Evolutionary conservation across 306 rosid species (phyloP), one percentile per base, ranked within the genome.

Genomic region (Abrus precatorius): DNA sequence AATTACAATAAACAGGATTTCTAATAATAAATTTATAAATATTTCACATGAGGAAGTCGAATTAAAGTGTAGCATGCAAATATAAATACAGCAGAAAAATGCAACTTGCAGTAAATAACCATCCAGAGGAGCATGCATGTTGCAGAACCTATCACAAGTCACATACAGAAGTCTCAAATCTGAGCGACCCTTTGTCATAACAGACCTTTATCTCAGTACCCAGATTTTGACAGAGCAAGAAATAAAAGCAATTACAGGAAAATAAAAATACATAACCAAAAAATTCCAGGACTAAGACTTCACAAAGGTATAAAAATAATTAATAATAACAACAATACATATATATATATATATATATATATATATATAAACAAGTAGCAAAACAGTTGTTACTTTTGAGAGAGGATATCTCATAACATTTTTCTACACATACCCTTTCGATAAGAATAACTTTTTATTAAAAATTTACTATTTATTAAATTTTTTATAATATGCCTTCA

Each of bases 111-210:
- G 78, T 74, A 85, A 78, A 83, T 77, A 72, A 30, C 76, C n/a
- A 84, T 43, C 60, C 63, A 27, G 65, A 73, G 61, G 47, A 71
- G 44, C 57, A 80, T 57, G 59, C 81, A 74, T 7, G 80, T 30
- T 71, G 82, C 86, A 87, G 76, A 70, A 43, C 76, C 85, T 76
- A 80, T 59, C 88, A 63, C 84, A 78, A 74, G 86, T 74, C 84
- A 83, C 86, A 69, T 80, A 83, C 87, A 70, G 34, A 54, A 64
- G 84, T 74, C 48, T 72, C 82, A 78, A 67, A 85, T 50, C 59
- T 76, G 84, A 83, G 86, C 60, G 52, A 60, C 48, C 69, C 78
- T 72, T 60, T 64, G 69, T 76, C 50, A 69, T 32, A 75, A 77
- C 52, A 38, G 72, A 80, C 81, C 53, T 70, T 61, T 83, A 67